A percentile compares a stretch with the other conserved stretches of the same genome.
Conservation (phyloP, 352 stramenopile species). For the Globisporangium nodosum region DNA sequence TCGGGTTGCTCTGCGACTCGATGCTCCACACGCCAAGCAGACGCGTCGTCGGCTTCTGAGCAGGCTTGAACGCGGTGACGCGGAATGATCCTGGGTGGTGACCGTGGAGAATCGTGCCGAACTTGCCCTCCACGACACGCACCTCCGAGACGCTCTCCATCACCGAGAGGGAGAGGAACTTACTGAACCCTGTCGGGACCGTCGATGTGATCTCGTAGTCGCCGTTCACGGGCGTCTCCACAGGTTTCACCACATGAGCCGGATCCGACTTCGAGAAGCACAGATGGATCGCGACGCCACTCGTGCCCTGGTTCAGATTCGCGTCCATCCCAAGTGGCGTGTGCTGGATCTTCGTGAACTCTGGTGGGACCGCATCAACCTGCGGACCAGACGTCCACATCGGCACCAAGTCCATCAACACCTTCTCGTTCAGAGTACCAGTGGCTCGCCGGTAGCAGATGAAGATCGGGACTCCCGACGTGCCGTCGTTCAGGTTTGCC, state of each 20-base stretch:
- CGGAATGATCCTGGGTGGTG: conserved; percentile 52
- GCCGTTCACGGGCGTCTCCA: conserved; percentile 68
- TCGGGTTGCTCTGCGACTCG: conserved; percentile 30
- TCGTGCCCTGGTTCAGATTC: conserved; percentile 80
- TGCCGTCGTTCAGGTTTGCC: conserved; percentile 83
- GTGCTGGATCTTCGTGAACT: conserved; percentile 83
- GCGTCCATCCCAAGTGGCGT: conserved; percentile 85
- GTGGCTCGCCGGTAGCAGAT: conserved; percentile 60
- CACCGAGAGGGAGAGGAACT: conserved; percentile 57
- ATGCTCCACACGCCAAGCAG: conserved; percentile 66
- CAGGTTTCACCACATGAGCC: conserved; percentile 38
- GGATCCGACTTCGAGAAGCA: conserved; percentile 61
- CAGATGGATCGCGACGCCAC: conserved; percentile 67
- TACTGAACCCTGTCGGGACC: conserved; percentile 6
- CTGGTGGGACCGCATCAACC: conserved; percentile 47
- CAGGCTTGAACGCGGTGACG: conserved; percentile 39
- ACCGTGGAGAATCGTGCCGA: conserved; percentile 66
- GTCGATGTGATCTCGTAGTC: conserved; percentile 66
- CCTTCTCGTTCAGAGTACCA: conserved; percentile 27
- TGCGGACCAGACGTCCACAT: conserved; percentile 73
- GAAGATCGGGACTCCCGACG: conserved; percentile 67
- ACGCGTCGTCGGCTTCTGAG: conserved; percentile 21
- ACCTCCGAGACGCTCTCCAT: conserved; percentile 42
- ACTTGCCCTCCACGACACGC: conserved; percentile 59
- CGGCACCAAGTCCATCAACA: conserved; percentile 65